Conservation (phyloP, 1,284 basidiomycete species). For the Lentinus polychrous region DNA sequence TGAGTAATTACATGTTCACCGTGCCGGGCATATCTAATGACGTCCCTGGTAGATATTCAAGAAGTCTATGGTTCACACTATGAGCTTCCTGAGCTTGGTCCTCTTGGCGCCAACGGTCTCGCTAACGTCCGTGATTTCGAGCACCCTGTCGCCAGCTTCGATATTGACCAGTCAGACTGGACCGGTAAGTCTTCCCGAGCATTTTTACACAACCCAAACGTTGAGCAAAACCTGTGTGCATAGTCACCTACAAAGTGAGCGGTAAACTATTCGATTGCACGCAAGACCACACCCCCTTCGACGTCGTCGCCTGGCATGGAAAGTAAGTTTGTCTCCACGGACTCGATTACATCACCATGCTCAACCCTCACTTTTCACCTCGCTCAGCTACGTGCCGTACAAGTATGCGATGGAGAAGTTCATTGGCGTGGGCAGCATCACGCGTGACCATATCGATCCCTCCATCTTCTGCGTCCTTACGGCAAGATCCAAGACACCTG, state of each 20-base stretch:
- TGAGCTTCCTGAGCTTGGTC: slow-evolving; percentile 56
- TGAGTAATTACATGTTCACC: slow-evolving; percentile 6
- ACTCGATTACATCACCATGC: neutral
- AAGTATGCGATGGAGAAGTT: slow-evolving; percentile 68
- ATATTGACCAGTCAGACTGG: slow-evolving; percentile 51
- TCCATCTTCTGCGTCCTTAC: slow-evolving; percentile 63
- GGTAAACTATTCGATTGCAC: slow-evolving; percentile 50
- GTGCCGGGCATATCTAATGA: neutral
- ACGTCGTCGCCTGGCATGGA: slow-evolving; percentile 68
- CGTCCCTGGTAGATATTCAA: slow-evolving; percentile 23
- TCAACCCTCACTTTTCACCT: neutral
- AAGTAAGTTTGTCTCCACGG: slow-evolving; percentile 34
- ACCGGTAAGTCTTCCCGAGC: slow-evolving; percentile 30
- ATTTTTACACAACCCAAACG: too few relatives aligned
- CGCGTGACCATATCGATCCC: slow-evolving; percentile 59
- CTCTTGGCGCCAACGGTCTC: slow-evolving; percentile 52
- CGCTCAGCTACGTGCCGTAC: slow-evolving; percentile 58
- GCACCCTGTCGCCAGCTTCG: slow-evolving; percentile 50
- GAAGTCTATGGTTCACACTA: slow-evolving; percentile 59
- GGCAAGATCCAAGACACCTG: slow-evolving; percentile 53
- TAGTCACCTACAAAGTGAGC: slow-evolving; percentile 33
- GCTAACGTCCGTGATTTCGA: slow-evolving; percentile 59
- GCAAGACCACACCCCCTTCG: slow-evolving; percentile 66
- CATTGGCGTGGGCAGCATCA: slow-evolving; percentile 58
- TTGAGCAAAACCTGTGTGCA: neutral